These are phyloP conservation scores for Xylaria multiplex DNA, from an alignment of 2,329 filamentous ascomycete species.

Conservation along the genomic window DNA sequence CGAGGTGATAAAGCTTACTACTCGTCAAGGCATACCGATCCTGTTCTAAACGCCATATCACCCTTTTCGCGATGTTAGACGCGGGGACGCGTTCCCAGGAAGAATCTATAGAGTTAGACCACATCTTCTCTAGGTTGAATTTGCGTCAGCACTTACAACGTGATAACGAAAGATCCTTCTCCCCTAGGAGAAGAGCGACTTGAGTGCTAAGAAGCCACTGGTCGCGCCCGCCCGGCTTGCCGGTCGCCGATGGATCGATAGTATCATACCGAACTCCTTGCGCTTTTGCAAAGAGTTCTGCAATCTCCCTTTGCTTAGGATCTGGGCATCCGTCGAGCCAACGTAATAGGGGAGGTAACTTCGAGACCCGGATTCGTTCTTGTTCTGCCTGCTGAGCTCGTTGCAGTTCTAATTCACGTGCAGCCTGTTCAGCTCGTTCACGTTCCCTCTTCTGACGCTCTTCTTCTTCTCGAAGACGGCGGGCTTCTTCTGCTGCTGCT, in stretches of 20 bases:
- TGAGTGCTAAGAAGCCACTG: slow-evolving; percentile 74
- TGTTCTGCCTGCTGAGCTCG: slow-evolving; percentile 65
- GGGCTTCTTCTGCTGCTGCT: slow-evolving; percentile 48
- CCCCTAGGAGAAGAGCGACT: slow-evolving; percentile 70
- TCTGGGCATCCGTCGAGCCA: slow-evolving; percentile 67
- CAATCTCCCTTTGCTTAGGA: slow-evolving; percentile 61
- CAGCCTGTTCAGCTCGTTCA: slow-evolving; percentile 55
- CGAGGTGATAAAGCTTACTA: slow-evolving; percentile 62
- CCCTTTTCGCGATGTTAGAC: slow-evolving; percentile 63
- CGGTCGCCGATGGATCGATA: slow-evolving; percentile 63
- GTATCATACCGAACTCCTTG: slow-evolving; percentile 73
- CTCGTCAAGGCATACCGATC: slow-evolving; percentile 65
- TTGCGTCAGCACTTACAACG: slow-evolving; percentile 60
- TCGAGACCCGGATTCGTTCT: slow-evolving; percentile 64
- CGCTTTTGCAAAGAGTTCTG: slow-evolving; percentile 65
- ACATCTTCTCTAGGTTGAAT: slow-evolving; percentile 9
- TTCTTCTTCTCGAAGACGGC: slow-evolving; percentile 60
- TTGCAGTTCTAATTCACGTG: slow-evolving; percentile 62
- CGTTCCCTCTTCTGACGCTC: slow-evolving; percentile 61
- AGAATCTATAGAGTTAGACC: slow-evolving; percentile 56
- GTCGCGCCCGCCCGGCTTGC: slow-evolving; percentile 67
- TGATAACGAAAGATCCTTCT: slow-evolving; percentile 69
- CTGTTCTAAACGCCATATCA: slow-evolving; percentile 69
- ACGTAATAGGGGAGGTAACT: slow-evolving; percentile 67
- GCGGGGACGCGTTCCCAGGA: slow-evolving; percentile 67